Percentiles rank a stretch among this genome's conserved stretches.
phyloP scores from a whole-genome alignment of 208 protist genomes.

The Crithidia bombi region DNA sequence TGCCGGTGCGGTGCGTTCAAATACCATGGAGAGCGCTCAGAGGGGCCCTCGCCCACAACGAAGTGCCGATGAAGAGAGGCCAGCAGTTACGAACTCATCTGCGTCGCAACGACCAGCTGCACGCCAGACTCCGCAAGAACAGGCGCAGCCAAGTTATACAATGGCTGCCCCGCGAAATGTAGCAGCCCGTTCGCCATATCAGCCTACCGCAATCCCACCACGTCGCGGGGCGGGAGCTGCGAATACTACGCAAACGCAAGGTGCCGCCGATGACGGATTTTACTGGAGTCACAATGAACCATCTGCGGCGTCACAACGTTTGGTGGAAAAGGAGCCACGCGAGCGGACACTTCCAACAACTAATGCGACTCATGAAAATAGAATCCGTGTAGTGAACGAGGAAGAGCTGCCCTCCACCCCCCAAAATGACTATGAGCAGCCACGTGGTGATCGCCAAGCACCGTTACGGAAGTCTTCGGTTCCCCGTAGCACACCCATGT shows the following conservation, averaged over 20 bases:
- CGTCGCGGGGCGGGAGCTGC: not conserved
- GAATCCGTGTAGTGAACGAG: not conserved
- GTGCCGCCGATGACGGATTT: not conserved
- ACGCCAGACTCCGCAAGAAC: not conserved
- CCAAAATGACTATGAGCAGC: constrained; percentile 17
- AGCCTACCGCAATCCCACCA: not conserved
- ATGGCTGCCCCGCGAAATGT: not conserved
- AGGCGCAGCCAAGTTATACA: not conserved
- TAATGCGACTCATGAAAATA: not conserved
- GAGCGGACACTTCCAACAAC: not conserved
- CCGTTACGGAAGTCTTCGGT: constrained; percentile 1
- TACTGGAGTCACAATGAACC: constrained; percentile 14
- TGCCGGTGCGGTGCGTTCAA: not conserved
- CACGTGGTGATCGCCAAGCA: constrained; percentile 21
- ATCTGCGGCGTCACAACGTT: constrained; percentile 3
- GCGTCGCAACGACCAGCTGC: not conserved
- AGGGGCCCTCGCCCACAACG: not conserved
- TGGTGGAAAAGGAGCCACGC: constrained; percentile 9
- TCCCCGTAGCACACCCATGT: not conserved
- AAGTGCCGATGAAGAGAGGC: not conserved
- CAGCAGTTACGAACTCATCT: not conserved
- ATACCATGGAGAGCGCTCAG: not conserved
- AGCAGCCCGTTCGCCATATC: not conserved
- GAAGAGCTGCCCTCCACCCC: not conserved
- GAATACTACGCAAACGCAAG: not conserved